Evolutionary conservation across 352 stramenopile genomes (phyloP).

Genomic region (Pythium aristosporum): DNA sequence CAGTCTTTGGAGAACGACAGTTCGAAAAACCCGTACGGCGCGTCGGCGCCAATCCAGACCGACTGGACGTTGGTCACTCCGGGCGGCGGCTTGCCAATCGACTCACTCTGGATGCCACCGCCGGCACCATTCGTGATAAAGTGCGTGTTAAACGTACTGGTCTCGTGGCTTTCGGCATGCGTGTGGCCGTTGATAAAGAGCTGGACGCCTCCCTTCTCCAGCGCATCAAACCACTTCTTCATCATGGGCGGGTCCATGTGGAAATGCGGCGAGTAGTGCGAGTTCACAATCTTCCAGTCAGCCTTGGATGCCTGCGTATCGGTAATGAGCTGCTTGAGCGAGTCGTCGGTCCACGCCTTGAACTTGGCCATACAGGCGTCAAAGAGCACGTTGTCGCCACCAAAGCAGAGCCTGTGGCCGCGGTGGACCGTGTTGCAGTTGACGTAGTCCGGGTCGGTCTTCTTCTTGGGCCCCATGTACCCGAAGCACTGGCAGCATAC

Average conservation of each 20-base stretch:
- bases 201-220: constrained; percentile 52
- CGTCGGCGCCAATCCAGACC: constrained; percentile 25
- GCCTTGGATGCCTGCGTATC: constrained; percentile 60
- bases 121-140: constrained; percentile 44
- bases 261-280: constrained; percentile 76
- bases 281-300: constrained; percentile 87
- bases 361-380: constrained; percentile 65
- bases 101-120: constrained; percentile 37
- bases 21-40: constrained; percentile 44
- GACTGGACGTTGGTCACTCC: constrained; percentile 25
- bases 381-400: constrained; percentile 55
- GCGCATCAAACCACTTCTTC: constrained; percentile 60
- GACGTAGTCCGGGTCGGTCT: constrained; percentile 23
- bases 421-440: constrained; percentile 51
- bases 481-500: constrained; percentile 86
- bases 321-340: constrained; percentile 47
- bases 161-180: constrained; percentile 78
- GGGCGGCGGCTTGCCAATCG: constrained; percentile 25
- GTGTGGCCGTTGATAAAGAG: constrained; percentile 77
- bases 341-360: constrained; percentile 68
- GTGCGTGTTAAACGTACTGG: constrained; percentile 28
- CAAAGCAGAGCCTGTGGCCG: constrained; percentile 51
- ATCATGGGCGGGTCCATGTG: constrained; percentile 61
- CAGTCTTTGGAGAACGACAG: constrained; percentile 40
- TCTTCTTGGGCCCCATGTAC: constrained; percentile 37